Base-by-base conservation (phyloP, 2,329 filamentous ascomycete species). In the Neofusicoccum ribis region DNA sequence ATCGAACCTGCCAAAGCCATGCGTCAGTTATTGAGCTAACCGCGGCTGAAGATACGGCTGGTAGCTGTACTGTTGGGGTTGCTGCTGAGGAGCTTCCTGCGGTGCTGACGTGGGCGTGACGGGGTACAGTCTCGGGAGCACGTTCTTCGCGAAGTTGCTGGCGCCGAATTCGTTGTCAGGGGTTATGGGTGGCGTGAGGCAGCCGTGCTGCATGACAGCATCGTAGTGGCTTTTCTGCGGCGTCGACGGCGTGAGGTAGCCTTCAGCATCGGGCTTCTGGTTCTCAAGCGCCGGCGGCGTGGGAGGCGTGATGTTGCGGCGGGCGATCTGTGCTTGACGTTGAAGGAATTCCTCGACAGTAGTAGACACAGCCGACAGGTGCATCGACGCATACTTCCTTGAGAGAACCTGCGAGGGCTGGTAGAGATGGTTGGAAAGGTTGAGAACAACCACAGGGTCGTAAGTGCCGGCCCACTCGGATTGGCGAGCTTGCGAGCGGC, bases 171-270 rank as follows among this genome's bases (percentile, higher is more conserved):
- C 80, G 67, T 80, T 79, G 68, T 94, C 91, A 4, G 92, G 92
- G 0, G 92, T 95, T 74, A 95, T 94, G 1, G 92, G 92, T 31
- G 92, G 92, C 15, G 92, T 95, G 70, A 93, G 85, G 78, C 93
- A 93, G 65, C 91, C 92, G 69, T 92, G 86, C 43, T 88, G 86
- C 68, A 88, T 84, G 60, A 83, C 83, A 61, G 86, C 80, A 60
- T 85, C 82, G 69, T 88, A 88, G 67, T 89, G 87, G 58, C 85
- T 86, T 82, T 94, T 94, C 73, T 92, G 89, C 14, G 92, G 92
- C 15, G 92, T 95, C 79, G 88, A 90, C 73, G 91, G 92, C 69
- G 89, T 86, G 74, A 87, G 81, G 68, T 85, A 83, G 44, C 81
- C 68, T 39, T 75, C 75, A 39, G 72, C 68, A 27, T 70, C 67